These are phyloP conservation scores for Phlegmacium glaucopus DNA, from an alignment of 768 basidiomycete genomes.

Conservation along the genomic window DNA sequence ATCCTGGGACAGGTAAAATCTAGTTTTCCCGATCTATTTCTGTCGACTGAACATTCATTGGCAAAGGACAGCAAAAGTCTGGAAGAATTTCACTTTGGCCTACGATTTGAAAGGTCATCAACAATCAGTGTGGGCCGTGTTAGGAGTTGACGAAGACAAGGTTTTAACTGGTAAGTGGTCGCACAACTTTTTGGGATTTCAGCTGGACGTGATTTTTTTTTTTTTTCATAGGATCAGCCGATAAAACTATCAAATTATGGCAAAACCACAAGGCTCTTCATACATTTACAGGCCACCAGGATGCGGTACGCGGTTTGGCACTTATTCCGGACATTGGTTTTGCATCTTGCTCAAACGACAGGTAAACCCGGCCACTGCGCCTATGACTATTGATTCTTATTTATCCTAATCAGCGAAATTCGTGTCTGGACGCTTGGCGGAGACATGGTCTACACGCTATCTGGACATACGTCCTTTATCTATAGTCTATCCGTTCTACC, in stretches of 20 bases:
- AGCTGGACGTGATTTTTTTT: constrained; percentile 2
- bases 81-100: constrained; percentile 71
- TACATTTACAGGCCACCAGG: constrained; percentile 83
- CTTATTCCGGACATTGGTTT: constrained; percentile 85
- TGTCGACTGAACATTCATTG: neutral
- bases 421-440: constrained; percentile 89
- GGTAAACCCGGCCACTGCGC: constrained; percentile 38
- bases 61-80: constrained; percentile 87
- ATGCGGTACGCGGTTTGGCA: constrained; percentile 86
- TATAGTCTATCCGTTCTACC: constrained; percentile 86
- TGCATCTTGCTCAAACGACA: constrained; percentile 94
- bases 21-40: neutral
- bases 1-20: constrained; percentile 87
- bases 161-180: constrained; percentile 70
- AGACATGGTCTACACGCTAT: constrained; percentile 71
- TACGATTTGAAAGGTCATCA: constrained; percentile 82
- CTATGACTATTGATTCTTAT: neutral
- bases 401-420: constrained; percentile 61
- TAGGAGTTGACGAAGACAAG: constrained; percentile 71
- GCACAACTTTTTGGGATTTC: neutral
- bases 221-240: constrained; percentile 78
- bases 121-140: constrained; percentile 93
- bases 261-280: constrained; percentile 67
- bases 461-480: constrained; percentile 96
- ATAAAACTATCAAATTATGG: constrained; percentile 93